Percentiles rank a stretch among this genome's conserved stretches.
Conservation (phyloP, 441 rosid species). For the Brassica balearica region DNA sequence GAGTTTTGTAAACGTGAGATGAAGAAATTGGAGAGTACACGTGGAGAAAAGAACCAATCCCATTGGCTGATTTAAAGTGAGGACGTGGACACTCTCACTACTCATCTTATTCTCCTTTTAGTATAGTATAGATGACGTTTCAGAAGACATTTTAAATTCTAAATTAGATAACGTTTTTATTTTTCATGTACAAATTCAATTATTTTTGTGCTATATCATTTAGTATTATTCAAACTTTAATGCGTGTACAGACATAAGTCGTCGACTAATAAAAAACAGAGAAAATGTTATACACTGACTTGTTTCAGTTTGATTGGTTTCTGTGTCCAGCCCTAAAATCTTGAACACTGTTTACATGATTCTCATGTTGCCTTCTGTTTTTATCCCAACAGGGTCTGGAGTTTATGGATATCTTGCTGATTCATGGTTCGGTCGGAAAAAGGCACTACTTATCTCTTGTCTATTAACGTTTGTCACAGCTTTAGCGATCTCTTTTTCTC, state of each 20-base stretch:
- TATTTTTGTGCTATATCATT: background rate
- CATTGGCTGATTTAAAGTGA: no score
- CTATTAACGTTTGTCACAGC: constrained; percentile 58
- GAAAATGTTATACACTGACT: background rate
- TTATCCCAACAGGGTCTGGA: constrained; percentile 52
- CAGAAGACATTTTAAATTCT: no score
- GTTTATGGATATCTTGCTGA: constrained; percentile 69
- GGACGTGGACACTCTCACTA: no score
- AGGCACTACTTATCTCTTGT: constrained; percentile 56
- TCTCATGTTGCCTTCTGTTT: background rate
- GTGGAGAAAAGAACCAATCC: no score
- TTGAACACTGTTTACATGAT: background rate
- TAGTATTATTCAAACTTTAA: background rate
- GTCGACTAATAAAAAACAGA: background rate
- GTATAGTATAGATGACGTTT: background rate
- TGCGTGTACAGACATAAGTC: background rate
- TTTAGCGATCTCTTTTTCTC: constrained; percentile 67
- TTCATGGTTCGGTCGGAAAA: constrained; percentile 63
- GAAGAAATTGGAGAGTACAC: no score
- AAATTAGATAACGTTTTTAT: no score
- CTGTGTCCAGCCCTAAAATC: background rate
- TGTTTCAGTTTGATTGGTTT: background rate
- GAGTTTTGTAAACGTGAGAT: no score
- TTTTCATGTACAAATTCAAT: background rate
- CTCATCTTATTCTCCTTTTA: no score